Base-by-base conservation (phyloP, 2,329 filamentous ascomycete species). In the Endocalyx cinctus region DNA sequence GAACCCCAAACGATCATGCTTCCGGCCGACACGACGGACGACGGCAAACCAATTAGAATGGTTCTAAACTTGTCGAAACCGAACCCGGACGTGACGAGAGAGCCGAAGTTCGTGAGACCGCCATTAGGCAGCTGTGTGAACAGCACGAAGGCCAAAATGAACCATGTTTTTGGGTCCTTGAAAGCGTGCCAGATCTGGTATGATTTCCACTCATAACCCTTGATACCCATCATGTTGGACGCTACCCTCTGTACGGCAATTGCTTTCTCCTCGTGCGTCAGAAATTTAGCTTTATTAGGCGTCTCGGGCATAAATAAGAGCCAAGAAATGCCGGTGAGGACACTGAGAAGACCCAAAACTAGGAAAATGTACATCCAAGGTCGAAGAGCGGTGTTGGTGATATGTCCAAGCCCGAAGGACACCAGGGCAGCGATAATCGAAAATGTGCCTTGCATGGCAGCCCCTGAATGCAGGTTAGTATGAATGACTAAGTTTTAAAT, bases 361-460 rank as follows among this genome's bases (percentile, higher is more conserved):
- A 44, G 29, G 29, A 44, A 44, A n/a, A 42, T 38, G 34, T 43
- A 40, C 33, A 38, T 41, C 47, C 47, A 48, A 5, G 44, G 40
- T 16, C 36, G 28, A 2, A 50, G 34, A 12, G 33, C 40, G 2
- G 43, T 46, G 31, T 46, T 43, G 6, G 43, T 51, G 23, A 54
- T 52, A 20, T 43, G 50, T 15, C 49, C 50, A 1, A 54, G 42
- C 0, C 48, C 51, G 7, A 46, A 55, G 5, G 41, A 45, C 5
- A 51, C 29, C 8, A 51, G 33, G 5, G 27, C 33, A 14, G 42
- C 38, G 14, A 52, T 31, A n/a, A 49, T 49, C 4, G 39, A 43
- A 11, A 48, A 51, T 2, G 41, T 17, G 4, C 46, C 48, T 22
- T 38, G 36, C 41, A 44, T 44, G 7, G 7, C n/a, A n/a, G n/a